A percentile compares a stretch with the other conserved stretches of the same genome.
phyloP scores from a whole-genome alignment of 2,329 filamentous ascomycete genomes.

The Colletotrichum liriopes region DNA sequence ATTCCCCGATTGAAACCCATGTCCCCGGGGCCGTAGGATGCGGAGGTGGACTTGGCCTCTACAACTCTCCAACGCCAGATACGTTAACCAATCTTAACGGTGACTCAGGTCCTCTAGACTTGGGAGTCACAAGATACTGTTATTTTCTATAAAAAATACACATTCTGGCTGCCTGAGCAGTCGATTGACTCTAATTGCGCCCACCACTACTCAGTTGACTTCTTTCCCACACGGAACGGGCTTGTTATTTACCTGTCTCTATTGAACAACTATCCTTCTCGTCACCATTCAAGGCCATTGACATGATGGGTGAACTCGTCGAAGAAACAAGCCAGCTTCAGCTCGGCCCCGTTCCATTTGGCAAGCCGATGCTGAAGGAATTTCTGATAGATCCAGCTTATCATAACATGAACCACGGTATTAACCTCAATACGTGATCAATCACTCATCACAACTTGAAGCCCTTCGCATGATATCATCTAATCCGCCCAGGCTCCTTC shows the following conservation, averaged over 20 bases:
- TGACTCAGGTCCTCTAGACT: not conserved
- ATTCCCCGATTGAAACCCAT: not conserved
- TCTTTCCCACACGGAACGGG: not conserved
- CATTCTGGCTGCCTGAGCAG: too few species aligned
- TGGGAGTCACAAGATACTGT: not conserved
- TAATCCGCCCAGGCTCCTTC: slow-evolving; percentile 75
- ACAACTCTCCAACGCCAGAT: not conserved
- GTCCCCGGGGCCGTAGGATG: not conserved
- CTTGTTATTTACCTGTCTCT: not conserved
- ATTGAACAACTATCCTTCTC: not conserved
- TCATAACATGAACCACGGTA: slow-evolving; percentile 85
- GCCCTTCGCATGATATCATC: slow-evolving; percentile 31
- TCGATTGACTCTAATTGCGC: not conserved
- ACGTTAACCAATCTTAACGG: not conserved
- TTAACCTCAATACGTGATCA: not conserved
- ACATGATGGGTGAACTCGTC: slow-evolving; percentile 28
- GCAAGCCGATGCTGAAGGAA: slow-evolving; percentile 67
- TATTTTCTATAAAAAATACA: not conserved
- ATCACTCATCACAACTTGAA: not conserved
- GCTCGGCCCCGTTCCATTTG: slow-evolving; percentile 47
- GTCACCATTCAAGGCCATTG: not conserved
- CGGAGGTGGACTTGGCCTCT: not conserved
- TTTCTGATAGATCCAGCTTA: slow-evolving; percentile 81
- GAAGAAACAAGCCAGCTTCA: not conserved
- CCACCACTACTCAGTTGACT: not conserved